Evolutionary conservation across 2,329 filamentous ascomycete species (phyloP), one percentile per base, ranked within the genome.

Genomic region (Magnaporthiopsis incrustans): DNA sequence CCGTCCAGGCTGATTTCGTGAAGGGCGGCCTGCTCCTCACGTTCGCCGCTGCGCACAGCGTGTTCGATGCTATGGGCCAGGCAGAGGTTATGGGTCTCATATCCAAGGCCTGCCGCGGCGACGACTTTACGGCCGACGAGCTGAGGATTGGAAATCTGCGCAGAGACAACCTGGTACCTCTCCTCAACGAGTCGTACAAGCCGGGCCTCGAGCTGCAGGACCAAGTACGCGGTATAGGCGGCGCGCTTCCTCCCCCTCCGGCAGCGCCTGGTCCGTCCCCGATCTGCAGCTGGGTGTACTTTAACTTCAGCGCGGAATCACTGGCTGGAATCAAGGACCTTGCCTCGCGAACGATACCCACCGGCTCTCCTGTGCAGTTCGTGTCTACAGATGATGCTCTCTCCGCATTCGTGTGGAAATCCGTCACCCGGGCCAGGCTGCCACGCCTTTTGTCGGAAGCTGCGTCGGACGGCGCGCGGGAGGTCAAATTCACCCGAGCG

Each of bases 381-480:
- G 69, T 85, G 27, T 82, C 82, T 1, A 85, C 82, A 0, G 82
- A 86, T 64, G 83, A 86, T 68, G 74, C 77, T 3, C 70, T 85
- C 18, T 79, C 72, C 2, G 81, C 81, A 0, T 78, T 85, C 60
- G 71, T 84, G 64, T 85, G 80, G 80, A 75, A 81, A 65, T 74
- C 73, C 0, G 68, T 81, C 12, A 71, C 73, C 0, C 77, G 77
- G 35, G 77, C 74, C 0, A 78, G 83, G 18, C 68, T 74, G 0
- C 65, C 71, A 0, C 77, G 78, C 1, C 65, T 81, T 0, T 18
- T 4, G 15, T 5, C 67, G 1, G 50, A 60, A 2, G 57, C 57
- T 32, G 18, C 27, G 53, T 25, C 38, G 11, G 18, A 3, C 38
- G 15, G 18, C 38, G n/a, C 12, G 26, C 56, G 63, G 0, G 62